phyloP scores from a whole-genome alignment of 768 basidiomycete genomes.

The Tremella mesenterica region DNA sequence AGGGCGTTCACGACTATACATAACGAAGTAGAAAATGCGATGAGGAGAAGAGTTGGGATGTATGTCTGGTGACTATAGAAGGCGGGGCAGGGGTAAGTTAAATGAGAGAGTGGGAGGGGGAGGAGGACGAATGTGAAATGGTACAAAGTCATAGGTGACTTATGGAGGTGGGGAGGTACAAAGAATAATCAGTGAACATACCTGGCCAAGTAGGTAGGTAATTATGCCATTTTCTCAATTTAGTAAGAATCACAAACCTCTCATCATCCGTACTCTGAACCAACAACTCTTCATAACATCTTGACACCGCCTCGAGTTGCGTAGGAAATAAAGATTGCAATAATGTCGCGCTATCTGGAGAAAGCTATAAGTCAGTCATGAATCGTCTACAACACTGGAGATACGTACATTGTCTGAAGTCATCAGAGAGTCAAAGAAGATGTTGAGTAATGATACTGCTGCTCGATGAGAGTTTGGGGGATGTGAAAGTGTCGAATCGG shows the following conservation, averaged over 20 bases:
- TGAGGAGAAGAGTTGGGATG: too few species aligned
- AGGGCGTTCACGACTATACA: too few species aligned
- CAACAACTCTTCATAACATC: constrained; percentile 25
- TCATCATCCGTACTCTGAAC: constrained; percentile 24
- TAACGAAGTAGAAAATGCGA: too few species aligned
- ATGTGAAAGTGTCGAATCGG: too few species aligned
- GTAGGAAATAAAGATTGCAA: constrained; percentile 11
- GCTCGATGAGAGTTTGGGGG: too few species aligned
- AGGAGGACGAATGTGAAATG: too few species aligned
- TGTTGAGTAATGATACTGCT: constrained; percentile 13
- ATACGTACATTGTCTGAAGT: constrained; percentile 8
- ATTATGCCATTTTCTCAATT: constrained; percentile 7
- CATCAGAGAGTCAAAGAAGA: constrained; percentile 22
- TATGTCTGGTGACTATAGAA: too few species aligned
- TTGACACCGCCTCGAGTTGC: constrained; percentile 19
- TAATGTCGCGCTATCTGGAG: constrained; percentile 13
- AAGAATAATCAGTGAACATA: constrained; percentile 7
- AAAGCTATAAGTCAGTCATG: background rate
- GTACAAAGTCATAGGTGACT: too few species aligned
- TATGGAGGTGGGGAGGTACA: too few species aligned
- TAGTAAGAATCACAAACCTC: constrained; percentile 10
- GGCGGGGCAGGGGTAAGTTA: too few species aligned
- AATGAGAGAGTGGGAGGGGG: too few species aligned
- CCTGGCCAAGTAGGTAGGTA: constrained; percentile 21
- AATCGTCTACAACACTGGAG: too few species aligned